These are phyloP conservation scores for Albizia julibrissin DNA, from an alignment of 306 rosid species.

Conservation along the genomic window DNA sequence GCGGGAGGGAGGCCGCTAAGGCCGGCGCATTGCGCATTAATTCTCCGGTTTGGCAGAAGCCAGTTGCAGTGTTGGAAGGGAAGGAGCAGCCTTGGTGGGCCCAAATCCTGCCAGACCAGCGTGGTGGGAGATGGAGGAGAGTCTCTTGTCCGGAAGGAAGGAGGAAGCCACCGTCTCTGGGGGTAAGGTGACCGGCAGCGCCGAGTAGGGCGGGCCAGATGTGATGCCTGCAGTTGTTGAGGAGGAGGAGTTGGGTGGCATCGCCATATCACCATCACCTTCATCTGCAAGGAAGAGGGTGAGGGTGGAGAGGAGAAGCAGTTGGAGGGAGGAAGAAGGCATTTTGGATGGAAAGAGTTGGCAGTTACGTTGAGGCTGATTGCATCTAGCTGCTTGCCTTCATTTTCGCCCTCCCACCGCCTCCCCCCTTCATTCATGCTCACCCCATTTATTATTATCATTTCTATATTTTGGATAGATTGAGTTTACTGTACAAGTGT, in stretches of 20 bases:
- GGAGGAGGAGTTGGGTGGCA: constrained; percentile 39
- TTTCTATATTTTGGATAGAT: too few species aligned
- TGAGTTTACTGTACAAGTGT: too few species aligned
- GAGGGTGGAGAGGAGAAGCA: constrained; percentile 36
- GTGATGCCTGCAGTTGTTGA: constrained; percentile 64
- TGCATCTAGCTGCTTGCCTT: too few species aligned
- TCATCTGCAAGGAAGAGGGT: background rate
- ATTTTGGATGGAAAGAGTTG: too few species aligned
- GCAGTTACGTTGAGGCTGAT: too few species aligned
- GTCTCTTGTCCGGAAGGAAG: constrained; percentile 41
- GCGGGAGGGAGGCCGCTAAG: background rate
- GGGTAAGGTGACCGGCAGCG: constrained; percentile 27
- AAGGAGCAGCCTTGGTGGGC: too few species aligned
- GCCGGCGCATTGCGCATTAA: constrained; percentile 68
- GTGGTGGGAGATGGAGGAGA: constrained; percentile 43
- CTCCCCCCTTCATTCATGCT: too few species aligned
- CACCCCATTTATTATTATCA: too few species aligned
- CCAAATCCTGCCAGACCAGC: constrained; percentile 57
- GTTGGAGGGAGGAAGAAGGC: constrained; percentile 22
- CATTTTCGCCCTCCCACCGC: too few species aligned
- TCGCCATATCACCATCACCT: too few species aligned
- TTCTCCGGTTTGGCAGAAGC: constrained; percentile 51
- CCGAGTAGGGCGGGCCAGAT: background rate
- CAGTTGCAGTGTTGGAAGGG: too few species aligned
- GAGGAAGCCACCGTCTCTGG: constrained; percentile 55